These are phyloP conservation scores for Aureobasidium sp. DNA, from an alignment of 2,329 filamentous ascomycete species.

Conservation along the genomic window DNA sequence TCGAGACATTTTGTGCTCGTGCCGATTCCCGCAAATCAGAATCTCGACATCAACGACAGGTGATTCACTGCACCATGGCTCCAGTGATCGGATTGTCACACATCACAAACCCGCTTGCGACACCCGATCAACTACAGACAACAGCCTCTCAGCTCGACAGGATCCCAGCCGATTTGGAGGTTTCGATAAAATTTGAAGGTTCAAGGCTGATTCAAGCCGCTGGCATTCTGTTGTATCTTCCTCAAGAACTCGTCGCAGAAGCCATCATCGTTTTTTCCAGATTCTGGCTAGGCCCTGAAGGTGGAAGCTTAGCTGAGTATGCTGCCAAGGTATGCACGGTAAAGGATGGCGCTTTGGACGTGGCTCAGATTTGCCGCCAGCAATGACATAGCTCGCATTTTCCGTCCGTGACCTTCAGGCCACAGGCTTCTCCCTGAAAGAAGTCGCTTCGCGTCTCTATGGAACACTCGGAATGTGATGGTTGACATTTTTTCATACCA, in stretches of 20 bases:
- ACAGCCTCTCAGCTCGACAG: slow-evolving; percentile 49
- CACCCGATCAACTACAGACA: slow-evolving; percentile 59
- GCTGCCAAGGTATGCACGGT: slow-evolving; percentile 41
- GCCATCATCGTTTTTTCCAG: slow-evolving; percentile 75
- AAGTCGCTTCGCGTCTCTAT: background rate
- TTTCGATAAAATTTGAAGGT: slow-evolving; percentile 63
- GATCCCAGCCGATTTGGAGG: slow-evolving; percentile 62
- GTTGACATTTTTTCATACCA: background rate
- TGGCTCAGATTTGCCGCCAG: background rate
- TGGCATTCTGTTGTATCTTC: slow-evolving; percentile 72
- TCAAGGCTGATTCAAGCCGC: slow-evolving; percentile 70
- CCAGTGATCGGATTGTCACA: slow-evolving; percentile 30
- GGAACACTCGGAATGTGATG: background rate
- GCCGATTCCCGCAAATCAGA: background rate
- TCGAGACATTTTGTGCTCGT: background rate
- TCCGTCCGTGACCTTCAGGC: background rate
- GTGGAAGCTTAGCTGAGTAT: slow-evolving; percentile 44
- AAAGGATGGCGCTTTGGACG: background rate
- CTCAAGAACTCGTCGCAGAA: slow-evolving; percentile 78
- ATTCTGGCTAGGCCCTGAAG: slow-evolving; percentile 62
- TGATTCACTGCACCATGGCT: slow-evolving; percentile 19
- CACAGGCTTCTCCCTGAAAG: background rate
- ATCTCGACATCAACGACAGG: background rate
- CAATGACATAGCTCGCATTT: background rate
- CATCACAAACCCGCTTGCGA: slow-evolving; percentile 65